These are phyloP conservation scores for Aristolochia fimbriata DNA, from an alignment of 164 flowering plant species.

Conservation along the genomic window DNA sequence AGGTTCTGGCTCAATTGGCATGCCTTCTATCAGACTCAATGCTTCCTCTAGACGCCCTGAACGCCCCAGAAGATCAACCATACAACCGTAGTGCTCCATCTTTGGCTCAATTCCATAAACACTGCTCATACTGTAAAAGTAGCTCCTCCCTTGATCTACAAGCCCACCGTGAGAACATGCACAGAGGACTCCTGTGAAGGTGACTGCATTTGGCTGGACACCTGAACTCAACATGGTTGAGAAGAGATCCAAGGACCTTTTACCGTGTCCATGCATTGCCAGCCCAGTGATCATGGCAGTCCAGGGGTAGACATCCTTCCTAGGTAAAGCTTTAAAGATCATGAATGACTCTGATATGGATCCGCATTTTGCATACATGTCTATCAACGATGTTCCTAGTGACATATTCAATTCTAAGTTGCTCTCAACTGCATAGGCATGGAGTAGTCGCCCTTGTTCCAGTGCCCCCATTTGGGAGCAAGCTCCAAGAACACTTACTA, in stretches of 20 bases:
- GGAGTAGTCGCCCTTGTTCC: conserved; percentile 24
- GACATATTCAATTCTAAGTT: conserved; percentile 12
- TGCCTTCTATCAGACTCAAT: conserved; percentile 11
- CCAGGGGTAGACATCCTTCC: conserved; percentile 29
- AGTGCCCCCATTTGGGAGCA: conserved; percentile 28
- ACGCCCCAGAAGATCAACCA: conserved; percentile 20
- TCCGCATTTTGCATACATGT: conserved; percentile 51
- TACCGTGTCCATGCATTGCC: conserved; percentile 28
- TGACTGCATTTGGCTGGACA: conserved; percentile 25
- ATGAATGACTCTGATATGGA: conserved; percentile 25
- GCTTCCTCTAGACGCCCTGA: conserved; percentile 24
- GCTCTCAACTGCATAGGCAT: conserved; percentile 13
- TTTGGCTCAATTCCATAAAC: conserved; percentile 20
- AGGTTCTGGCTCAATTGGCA: conserved; percentile 24
- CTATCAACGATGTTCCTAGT: conserved; percentile 29
- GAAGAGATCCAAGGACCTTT: conserved; percentile 19
- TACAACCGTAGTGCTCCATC: conserved; percentile 23
- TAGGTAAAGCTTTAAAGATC: conserved; percentile 13
- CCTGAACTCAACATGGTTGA: conserved; percentile 18
- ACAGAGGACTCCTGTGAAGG: conserved; percentile 26
- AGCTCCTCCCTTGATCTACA: conserved; percentile 18
- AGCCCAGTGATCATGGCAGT: conserved; percentile 31
- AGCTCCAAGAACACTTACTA: conserved; percentile 27
- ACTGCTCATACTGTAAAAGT: conserved; percentile 19
- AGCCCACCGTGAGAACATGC: conserved; percentile 35